Evolutionary conservation across 164 flowering plant genomes (phyloP).

Genomic region (Macadamia tetraphylla): DNA sequence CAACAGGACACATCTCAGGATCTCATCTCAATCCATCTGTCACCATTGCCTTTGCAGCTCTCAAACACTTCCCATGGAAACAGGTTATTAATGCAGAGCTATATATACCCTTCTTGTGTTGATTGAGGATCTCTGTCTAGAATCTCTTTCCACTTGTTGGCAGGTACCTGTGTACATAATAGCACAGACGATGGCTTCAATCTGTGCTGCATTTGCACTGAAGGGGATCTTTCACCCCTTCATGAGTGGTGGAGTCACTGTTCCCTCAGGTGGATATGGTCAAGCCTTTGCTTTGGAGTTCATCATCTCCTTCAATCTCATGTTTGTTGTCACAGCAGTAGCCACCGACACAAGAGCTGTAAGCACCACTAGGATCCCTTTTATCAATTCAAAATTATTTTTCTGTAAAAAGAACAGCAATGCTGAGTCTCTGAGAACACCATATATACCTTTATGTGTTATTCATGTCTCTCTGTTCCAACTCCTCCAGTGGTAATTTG

Average conservation of each 20-base stretch:
- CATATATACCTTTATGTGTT: no score
- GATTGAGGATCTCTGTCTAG: not conserved
- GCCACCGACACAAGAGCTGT: constrained; percentile 92
- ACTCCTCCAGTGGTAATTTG: no score
- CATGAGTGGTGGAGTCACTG: constrained; percentile 77
- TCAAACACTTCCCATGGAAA: constrained; percentile 75
- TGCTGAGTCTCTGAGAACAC: no score
- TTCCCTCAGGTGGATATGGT: constrained; percentile 50
- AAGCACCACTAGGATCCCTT: constrained; percentile 16
- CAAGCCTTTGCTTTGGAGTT: constrained; percentile 82
- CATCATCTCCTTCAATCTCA: constrained; percentile 76
- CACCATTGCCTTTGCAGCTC: constrained; percentile 75
- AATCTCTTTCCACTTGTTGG: constrained; percentile 4
- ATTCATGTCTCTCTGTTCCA: no score
- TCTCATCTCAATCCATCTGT: constrained; percentile 83
- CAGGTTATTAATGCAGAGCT: constrained; percentile 28
- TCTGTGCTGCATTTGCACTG: constrained; percentile 63
- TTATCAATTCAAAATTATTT: not conserved
- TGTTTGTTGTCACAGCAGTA: constrained; percentile 92
- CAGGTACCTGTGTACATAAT: constrained; percentile 76
- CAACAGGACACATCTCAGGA: constrained; percentile 87
- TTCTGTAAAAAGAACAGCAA: no score
- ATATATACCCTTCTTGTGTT: not conserved
- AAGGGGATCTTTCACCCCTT: constrained; percentile 57
- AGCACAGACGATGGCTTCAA: constrained; percentile 71